These are phyloP conservation scores for Debaryomyces nepalensis DNA, from an alignment of 1,139 yeast genomes.

Conservation along the genomic window DNA sequence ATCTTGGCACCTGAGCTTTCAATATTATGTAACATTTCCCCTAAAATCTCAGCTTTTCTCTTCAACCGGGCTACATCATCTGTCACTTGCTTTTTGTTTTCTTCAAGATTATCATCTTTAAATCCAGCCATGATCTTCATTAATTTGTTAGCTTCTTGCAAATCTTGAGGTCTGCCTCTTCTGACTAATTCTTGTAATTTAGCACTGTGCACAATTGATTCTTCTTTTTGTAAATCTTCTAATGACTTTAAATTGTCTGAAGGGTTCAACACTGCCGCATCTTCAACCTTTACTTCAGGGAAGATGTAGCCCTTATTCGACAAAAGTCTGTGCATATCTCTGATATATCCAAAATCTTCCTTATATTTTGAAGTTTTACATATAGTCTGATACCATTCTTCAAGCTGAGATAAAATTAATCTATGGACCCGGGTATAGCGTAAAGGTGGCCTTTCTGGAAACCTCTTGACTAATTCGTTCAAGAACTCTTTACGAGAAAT, in stretches of 20 bases:
- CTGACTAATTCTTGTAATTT: constrained; percentile 93
- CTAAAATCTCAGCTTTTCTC: constrained; percentile 86
- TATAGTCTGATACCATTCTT: constrained; percentile 96
- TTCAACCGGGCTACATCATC: constrained; percentile 85
- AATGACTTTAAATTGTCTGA: constrained; percentile 85
- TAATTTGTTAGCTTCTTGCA: constrained; percentile 92
- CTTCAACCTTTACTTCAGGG: constrained; percentile 90
- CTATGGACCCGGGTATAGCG: constrained; percentile 84
- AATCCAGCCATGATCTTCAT: constrained; percentile 99
- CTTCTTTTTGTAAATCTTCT: constrained; percentile 91
- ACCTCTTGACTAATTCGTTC: constrained; percentile 88
- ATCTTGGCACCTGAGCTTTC: constrained; percentile 49
- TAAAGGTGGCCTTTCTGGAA: constrained; percentile 94
- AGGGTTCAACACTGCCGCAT: constrained; percentile 94
- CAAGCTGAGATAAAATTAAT: constrained; percentile 84
- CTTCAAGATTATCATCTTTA: constrained; percentile 73
- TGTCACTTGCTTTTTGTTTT: constrained; percentile 75
- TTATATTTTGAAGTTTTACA: constrained; percentile 89
- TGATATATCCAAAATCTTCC: constrained; percentile 87
- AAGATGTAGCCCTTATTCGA: constrained; percentile 86
- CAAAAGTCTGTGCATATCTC: constrained; percentile 93
- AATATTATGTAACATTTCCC: constrained; percentile 78
- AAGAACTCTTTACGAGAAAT: constrained; percentile 92
- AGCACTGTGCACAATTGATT: constrained; percentile 89
- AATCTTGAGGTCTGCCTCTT: constrained; percentile 93